Conservation (phyloP, 129 eudicot species). For the Mikania micrantha region DNA sequence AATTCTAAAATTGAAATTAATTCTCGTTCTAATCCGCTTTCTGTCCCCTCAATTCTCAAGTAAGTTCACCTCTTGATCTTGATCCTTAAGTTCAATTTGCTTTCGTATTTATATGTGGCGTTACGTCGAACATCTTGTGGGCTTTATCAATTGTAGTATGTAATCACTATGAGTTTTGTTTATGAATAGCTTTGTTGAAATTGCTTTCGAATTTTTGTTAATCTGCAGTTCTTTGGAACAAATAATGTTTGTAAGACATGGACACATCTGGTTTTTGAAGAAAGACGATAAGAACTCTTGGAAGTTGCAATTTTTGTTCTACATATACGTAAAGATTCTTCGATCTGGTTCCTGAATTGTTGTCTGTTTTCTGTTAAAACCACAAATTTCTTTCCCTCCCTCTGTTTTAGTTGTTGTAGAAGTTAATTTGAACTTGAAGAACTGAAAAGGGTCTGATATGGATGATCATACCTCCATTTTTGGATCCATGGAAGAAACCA, state of each 20-base stretch:
- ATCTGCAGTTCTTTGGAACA: conserved; percentile 29
- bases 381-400: background rate
- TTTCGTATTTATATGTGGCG: background rate
- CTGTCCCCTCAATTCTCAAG: background rate
- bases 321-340: conserved; percentile 38
- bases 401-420: background rate
- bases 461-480: conserved; percentile 16
- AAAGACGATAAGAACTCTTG: conserved; percentile 44
- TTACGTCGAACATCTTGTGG: background rate
- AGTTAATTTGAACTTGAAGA: background rate
- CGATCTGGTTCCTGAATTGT: conserved; percentile 42
- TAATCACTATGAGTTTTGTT: background rate
- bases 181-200: background rate
- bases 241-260: conserved; percentile 43
- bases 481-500: conserved; percentile 12
- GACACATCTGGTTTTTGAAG: conserved; percentile 40
- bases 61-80: conserved; percentile 4
- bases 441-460: conserved; percentile 16
- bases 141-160: background rate
- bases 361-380: background rate
- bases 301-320: conserved; percentile 46
- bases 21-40: background rate
- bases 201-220: background rate
- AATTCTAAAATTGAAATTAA: background rate
- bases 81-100: background rate